Conservation (phyloP, 2,329 filamentous ascomycete species). For the Chaetomium strumarium region DNA sequence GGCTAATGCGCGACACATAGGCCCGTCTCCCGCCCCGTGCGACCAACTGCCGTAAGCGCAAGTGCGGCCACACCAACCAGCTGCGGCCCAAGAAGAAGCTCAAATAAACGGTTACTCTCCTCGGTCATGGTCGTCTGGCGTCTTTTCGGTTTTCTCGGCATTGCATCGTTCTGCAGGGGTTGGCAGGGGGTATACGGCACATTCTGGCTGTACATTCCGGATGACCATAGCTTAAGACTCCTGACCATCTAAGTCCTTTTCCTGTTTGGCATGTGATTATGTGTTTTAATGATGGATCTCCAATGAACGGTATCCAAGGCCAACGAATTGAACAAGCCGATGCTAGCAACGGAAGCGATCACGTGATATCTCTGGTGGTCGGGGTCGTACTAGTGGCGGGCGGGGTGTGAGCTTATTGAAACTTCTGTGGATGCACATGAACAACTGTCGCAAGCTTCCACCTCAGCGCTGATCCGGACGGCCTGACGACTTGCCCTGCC, state of each 20-base stretch:
- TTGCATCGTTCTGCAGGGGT: conserved; percentile 23
- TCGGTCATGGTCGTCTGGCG: conserved; percentile 31
- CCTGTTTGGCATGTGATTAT: background rate
- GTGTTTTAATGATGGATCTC: background rate
- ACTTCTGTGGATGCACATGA: conserved; percentile 6
- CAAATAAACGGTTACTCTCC: conserved; percentile 61
- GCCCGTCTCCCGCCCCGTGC: conserved; percentile 92
- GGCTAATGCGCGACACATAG: conserved; percentile 31
- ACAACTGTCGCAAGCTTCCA: conserved; percentile 18
- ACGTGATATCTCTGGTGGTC: conserved; percentile 11
- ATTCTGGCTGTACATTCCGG: conserved; percentile 24
- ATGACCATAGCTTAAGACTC: conserved; percentile 27
- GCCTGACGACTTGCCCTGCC: conserved; percentile 2
- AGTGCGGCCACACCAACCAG: conserved; percentile 99
- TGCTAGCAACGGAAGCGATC: background rate
- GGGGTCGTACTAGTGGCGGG: background rate
- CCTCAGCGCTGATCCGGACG: background rate
- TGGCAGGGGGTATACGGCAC: conserved; percentile 22
- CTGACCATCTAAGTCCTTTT: conserved; percentile 19
- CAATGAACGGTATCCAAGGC: background rate
- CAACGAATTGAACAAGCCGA: background rate
- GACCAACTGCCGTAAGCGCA: conserved; percentile 99
- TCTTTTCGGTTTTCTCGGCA: conserved; percentile 32
- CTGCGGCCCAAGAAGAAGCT: conserved; percentile 99
- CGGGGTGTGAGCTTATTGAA: background rate